Evolutionary conservation across 768 basidiomycete genomes (phyloP).

Genomic region (Floccularia luteovirens): DNA sequence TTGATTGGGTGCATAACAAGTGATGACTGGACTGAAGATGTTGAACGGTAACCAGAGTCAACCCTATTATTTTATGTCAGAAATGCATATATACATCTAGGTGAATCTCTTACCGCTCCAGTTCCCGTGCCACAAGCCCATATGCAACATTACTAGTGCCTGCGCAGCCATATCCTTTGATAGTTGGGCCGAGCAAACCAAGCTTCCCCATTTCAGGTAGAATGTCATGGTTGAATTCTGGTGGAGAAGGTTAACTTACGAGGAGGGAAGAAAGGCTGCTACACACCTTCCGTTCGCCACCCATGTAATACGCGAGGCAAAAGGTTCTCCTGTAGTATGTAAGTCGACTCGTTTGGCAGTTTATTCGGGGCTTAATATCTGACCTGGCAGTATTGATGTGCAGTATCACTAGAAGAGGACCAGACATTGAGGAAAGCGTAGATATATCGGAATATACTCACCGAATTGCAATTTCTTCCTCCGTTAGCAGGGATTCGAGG

Average conservation of each 20-base stretch:
- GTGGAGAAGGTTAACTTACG: not conserved
- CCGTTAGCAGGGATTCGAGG: constrained; percentile 72
- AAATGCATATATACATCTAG: not conserved
- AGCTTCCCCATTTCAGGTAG: constrained; percentile 90
- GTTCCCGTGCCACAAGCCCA: constrained; percentile 88
- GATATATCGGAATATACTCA: constrained; percentile 20
- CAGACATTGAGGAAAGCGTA: constrained; percentile 5
- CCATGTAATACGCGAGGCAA: constrained; percentile 84
- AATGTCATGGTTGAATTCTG: constrained; percentile 72
- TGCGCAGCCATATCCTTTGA: constrained; percentile 90
- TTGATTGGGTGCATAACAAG: constrained; percentile 94
- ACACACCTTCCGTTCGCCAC: constrained; percentile 79
- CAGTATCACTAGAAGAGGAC: constrained; percentile 53
- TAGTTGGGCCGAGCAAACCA: constrained; percentile 88
- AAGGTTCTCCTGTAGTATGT: constrained; percentile 58
- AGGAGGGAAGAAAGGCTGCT: not conserved
- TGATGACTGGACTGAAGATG: constrained; percentile 91
- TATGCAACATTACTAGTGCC: constrained; percentile 90
- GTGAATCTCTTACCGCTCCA: constrained; percentile 60
- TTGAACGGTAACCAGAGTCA: constrained; percentile 95
- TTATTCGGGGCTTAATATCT: constrained; percentile 10
- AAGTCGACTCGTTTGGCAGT: not conserved
- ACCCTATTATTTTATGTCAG: constrained; percentile 39
- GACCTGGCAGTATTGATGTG: constrained; percentile 74
- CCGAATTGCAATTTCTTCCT: constrained; percentile 89